Base-by-base conservation (phyloP, 805 yeast genomes). In the Dipodascus geniculatus region DNA sequence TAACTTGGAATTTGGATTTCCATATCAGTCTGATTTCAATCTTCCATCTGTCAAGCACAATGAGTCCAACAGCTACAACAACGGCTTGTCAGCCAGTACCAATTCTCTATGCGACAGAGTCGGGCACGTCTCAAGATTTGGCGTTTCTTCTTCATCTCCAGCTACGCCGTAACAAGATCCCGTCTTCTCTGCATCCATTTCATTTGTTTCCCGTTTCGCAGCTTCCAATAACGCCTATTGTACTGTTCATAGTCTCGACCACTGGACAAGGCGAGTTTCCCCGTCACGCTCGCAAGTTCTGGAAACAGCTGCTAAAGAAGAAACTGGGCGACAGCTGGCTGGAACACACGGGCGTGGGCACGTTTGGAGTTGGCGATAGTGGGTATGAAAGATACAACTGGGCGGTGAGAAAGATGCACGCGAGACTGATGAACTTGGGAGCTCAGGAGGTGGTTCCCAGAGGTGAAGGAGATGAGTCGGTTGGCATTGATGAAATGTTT, bases 211-310 rank as follows among this genome's bases (percentile, higher is more conserved):
- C 81, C 55, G 66, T 83, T 48, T 9, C 22, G 11, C 48, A 51
- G 17, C 52, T 87, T 51, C 69, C 78, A 3, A 73, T 79, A 2
- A 74, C 80, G 16, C 61, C 69, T 3, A 67, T 68, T 24, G 71
- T 80, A 52, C 71, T 82, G 22, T 73, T 83, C 0, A 65, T 91
- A 2, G 85, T 95, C 64, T 82, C 96, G 1, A 91, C 99, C 0
- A 85, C 96, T 1, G 98, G 99, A 4, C 97, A 91, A 67, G 99
- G 99, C 23, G 96, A 85, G 57, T 68, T 91, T 33, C 98, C 99
- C 0, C 68, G 85, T 47, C 87, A 87, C 63, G 83, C 85, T 0
- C 73, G 74, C 57, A 79, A 77, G 56, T 79, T 91, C 57, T 85
- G 96, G 95, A 74, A 76, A 58, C 80, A 84, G 57, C 67, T 93